These are phyloP conservation scores for Plantago coronopus DNA, from an alignment of 305 asterid species.

Conservation along the genomic window DNA sequence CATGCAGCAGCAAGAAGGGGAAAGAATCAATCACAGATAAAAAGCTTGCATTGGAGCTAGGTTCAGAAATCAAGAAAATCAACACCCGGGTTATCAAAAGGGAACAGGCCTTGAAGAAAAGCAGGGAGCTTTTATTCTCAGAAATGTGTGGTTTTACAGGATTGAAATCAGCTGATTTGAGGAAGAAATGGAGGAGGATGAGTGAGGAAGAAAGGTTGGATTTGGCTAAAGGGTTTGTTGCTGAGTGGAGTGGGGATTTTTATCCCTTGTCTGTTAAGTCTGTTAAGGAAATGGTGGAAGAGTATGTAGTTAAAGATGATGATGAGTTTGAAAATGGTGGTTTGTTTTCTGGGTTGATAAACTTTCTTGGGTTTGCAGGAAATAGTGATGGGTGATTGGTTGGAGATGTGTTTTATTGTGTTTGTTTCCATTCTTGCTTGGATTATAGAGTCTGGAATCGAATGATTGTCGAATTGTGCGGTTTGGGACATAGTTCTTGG, in stretches of 20 bases:
- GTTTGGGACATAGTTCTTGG: background rate
- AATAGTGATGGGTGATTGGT: constrained; percentile 17
- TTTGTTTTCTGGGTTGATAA: constrained; percentile 39
- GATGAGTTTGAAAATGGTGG: constrained; percentile 13
- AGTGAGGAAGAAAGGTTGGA: constrained; percentile 51
- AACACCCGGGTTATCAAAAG: constrained; percentile 31
- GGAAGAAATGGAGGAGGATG: constrained; percentile 54
- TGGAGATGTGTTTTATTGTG: background rate
- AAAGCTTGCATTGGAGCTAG: constrained; percentile 47
- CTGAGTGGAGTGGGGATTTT: constrained; percentile 60
- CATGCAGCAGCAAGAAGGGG: constrained; percentile 46
- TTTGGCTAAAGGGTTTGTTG: constrained; percentile 48
- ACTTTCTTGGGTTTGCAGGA: constrained; percentile 40
- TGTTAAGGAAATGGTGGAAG: constrained; percentile 59
- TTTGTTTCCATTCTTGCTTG: no score
- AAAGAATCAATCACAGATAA: constrained; percentile 34
- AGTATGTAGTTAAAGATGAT: constrained; percentile 31
- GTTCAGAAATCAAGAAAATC: constrained; percentile 39
- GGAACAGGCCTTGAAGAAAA: constrained; percentile 57
- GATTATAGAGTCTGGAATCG: no score
- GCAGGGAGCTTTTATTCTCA: constrained; percentile 56
- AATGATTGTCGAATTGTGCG: no score
- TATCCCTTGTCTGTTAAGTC: constrained; percentile 75
- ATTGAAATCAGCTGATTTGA: constrained; percentile 46
- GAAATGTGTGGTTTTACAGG: constrained; percentile 53